Conservation (phyloP, 164 flowering plant genomes). For the Kingdonia uniflora region DNA sequence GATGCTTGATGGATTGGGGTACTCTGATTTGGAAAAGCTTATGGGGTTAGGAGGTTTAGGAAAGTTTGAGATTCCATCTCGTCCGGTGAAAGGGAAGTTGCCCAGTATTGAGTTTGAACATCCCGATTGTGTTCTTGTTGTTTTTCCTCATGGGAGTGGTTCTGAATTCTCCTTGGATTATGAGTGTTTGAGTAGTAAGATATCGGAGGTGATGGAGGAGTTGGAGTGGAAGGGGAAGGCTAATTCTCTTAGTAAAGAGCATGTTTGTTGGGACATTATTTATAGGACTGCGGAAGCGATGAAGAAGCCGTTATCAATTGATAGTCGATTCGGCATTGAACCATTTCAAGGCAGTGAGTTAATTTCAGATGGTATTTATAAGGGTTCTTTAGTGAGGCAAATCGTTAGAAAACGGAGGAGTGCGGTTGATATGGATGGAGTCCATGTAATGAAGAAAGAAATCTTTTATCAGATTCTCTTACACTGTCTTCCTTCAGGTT, state of each 20-base stretch:
- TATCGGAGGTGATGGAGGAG: slow-evolving; percentile 27
- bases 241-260: slow-evolving; percentile 75
- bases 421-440: slow-evolving; percentile 94
- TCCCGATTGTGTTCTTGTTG: slow-evolving; percentile 72
- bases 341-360: slow-evolving; percentile 35
- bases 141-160: slow-evolving; percentile 43
- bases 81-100: slow-evolving; percentile 44
- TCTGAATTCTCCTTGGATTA: slow-evolving; percentile 38
- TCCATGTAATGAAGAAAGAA: slow-evolving; percentile 41
- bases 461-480: slow-evolving; percentile 80
- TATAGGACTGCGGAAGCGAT: slow-evolving; percentile 71
- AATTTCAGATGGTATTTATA: slow-evolving; percentile 41
- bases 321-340: slow-evolving; percentile 14
- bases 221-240: slow-evolving; percentile 77
- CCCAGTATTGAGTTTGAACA: slow-evolving; percentile 83
- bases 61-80: slow-evolving; percentile 35
- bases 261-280: slow-evolving; percentile 80
- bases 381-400: slow-evolving; percentile 47
- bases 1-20: slow-evolving; percentile 73
- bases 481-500: slow-evolving; percentile 87
- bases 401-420: slow-evolving; percentile 85
- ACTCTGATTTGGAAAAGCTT: slow-evolving; percentile 47
- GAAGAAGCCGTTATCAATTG: slow-evolving; percentile 50
- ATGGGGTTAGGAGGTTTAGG: slow-evolving; percentile 47
- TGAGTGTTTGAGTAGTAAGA: slow-evolving; percentile 31